Evolutionary conservation across 805 yeast species (phyloP), one percentile per base, ranked within the genome.

Genomic region (Ogataea parapolymorpha): DNA sequence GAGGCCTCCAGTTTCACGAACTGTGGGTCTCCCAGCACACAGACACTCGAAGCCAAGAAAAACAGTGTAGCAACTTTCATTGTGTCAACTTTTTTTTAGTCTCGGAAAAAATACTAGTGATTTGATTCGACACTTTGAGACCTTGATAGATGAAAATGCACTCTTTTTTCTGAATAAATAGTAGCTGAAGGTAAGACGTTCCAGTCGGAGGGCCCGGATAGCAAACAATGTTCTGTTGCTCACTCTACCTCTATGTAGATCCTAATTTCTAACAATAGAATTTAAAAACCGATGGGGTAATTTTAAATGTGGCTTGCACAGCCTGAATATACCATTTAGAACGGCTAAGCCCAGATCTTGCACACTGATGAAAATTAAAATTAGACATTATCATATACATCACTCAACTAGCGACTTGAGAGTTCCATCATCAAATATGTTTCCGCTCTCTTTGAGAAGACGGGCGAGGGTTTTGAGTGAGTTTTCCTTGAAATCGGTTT

Each of bases 401-500:
- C 15, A 26, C 24, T 16, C 34, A 39, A 39, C 48, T 14, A 46
- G 13, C 6, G 53, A 46, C 39, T 58, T 63, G 37, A 71, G 50
- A 20, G 77, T 67, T 34, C 76, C 80, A 23, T 70, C 71, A 52
- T 79, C 83, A 59, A 79, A 80, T 64, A 80, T 68, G 48, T 77
- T 74, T 12, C 75, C 68, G 11, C 82, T 80, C 28, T 75, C 74
- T 54, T 79, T 81, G 39, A 80, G 65, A 6, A 78, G 67, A 49
- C 75, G 74, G 3, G 83, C 85, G 50, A 80, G 60, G 37, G 76
- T 51, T 10, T 73, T 72, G 42, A 82, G 66, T 20, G 85, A 79
- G 23, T 68, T 71, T 13, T 50, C 49, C 9, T 71, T 71, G 53
- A 83, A 83, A 56, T 82, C 88, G 8, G 80, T 82, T 26, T 80